Percentiles rank a stretch among this genome's conserved stretches.
Evolutionary conservation across 148 eudicot genomes (phyloP).

Genomic region (Rhododendron simsii): DNA sequence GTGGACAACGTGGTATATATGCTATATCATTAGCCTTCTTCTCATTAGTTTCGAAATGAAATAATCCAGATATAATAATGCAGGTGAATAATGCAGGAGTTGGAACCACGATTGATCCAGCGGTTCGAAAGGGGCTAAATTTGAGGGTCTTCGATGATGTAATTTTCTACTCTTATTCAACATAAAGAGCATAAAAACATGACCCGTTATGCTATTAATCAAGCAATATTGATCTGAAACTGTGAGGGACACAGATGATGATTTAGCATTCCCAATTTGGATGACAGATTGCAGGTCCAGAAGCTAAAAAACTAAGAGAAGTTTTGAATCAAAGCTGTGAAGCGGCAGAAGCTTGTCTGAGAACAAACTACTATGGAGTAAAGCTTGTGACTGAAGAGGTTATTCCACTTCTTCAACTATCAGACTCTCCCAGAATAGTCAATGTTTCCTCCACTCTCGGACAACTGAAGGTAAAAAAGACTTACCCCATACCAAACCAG

Average conservation of each 20-base stretch:
- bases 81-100: slow-evolving; percentile 23
- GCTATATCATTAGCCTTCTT: too few species aligned
- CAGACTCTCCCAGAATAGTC: slow-evolving; percentile 37
- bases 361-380: slow-evolving; percentile 42
- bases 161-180: background rate
- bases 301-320: background rate
- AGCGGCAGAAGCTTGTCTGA: slow-evolving; percentile 29
- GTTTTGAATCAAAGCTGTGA: slow-evolving; percentile 13
- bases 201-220: background rate
- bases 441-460: slow-evolving; percentile 30
- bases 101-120: background rate
- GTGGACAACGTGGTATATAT: background rate
- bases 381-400: slow-evolving; percentile 28
- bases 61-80: background rate
- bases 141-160: background rate
- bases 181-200: too few species aligned
- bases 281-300: background rate
- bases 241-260: background rate
- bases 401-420: slow-evolving; percentile 40
- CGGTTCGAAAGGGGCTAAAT: background rate
- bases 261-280: background rate
- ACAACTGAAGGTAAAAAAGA: slow-evolving; percentile 14
- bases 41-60: background rate
- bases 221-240: background rate
- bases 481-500: background rate